Evolutionary conservation across 2,329 filamentous ascomycete genomes (phyloP), one percentile per base, ranked within the genome.

Genomic region (Stemphylium beticola): DNA sequence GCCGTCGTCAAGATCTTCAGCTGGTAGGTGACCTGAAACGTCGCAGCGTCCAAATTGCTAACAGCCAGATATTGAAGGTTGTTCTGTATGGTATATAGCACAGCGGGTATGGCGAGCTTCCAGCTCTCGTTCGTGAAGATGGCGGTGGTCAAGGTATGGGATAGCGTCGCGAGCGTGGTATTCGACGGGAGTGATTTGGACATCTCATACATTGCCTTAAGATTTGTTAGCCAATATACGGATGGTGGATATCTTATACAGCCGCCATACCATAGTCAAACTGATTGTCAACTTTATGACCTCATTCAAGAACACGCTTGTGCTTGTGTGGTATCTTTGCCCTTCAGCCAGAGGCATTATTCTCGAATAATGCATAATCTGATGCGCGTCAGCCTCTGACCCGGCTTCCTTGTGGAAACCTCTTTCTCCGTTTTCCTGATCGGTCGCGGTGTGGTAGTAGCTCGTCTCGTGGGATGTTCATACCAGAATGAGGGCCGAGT

Each of bases 331-430:
- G 77, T 97, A 98, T 73, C 93, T 88, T 71, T 93, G 91, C 63
- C 92, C 91, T 72, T 88, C 87, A 9, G 85, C 82, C 9, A 87
- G 83, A n/a, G 92, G 90, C 93, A 97, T 97, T 57, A 96, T 87
- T 62, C 93, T 87, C 26, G 93, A 96, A 76, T 98, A 96, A 79
- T 97, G 93, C 83, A 96, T 90, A 51, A 97, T 84, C 91, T 93
- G 52, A 31, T 69, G 24, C 60, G 41, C 20, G 53, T 63, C 49
- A 61, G 55, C 49, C 49, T 36, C n/a, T 20, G 14, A 14, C 29
- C 18, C 15, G 5, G 18, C 4, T 17, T 36, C 5, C 20, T 36
- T 36, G 8, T 17, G 14, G 2, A 11, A 12, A 29, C 15, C 9
- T 22, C 37, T 7, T 26, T 10, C 22, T 18, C 33, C 6, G 33